Percentiles rank a stretch among this genome's conserved stretches.
Evolutionary conservation across 2,329 filamentous ascomycete genomes (phyloP).

Genomic region (Cylindrodendrum hubeiense): DNA sequence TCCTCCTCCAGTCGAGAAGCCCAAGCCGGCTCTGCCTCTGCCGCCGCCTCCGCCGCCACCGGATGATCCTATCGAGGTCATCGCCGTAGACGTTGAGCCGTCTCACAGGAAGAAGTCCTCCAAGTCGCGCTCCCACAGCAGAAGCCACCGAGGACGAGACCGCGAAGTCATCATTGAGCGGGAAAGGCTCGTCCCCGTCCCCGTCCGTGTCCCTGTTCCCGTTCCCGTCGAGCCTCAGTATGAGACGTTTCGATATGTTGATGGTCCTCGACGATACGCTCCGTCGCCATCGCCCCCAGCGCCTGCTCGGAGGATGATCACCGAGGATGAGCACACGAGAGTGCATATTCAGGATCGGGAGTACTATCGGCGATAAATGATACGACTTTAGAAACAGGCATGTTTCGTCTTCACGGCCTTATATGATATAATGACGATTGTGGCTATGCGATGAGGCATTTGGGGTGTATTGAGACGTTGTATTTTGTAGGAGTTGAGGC

Average conservation of each 20-base stretch:
- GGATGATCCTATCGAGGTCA: slow-evolving; percentile 53
- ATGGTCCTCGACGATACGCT: slow-evolving; percentile 56
- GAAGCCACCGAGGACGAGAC: slow-evolving; percentile 48
- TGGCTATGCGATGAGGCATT: slow-evolving; percentile 14
- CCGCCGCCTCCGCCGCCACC: slow-evolving; percentile 42
- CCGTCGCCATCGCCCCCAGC: slow-evolving; percentile 47
- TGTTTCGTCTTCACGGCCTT: slow-evolving; percentile 22
- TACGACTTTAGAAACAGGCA: neutral
- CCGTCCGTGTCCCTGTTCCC: slow-evolving; percentile 56
- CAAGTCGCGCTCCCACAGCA: slow-evolving; percentile 47
- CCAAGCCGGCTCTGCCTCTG: slow-evolving; percentile 35
- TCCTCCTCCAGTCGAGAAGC: slow-evolving; percentile 41
- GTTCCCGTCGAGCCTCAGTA: slow-evolving; percentile 55
- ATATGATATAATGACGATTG: slow-evolving; percentile 40
- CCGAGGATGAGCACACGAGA: slow-evolving; percentile 43
- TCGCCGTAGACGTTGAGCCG: slow-evolving; percentile 53
- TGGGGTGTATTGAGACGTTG: slow-evolving; percentile 13
- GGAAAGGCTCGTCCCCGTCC: slow-evolving; percentile 60
- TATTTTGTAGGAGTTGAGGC: slow-evolving; percentile 30
- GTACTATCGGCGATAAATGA: slow-evolving; percentile 43
- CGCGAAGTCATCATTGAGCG: slow-evolving; percentile 66
- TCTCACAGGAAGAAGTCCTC: slow-evolving; percentile 41
- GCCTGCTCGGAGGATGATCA: slow-evolving; percentile 48
- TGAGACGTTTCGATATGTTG: slow-evolving; percentile 66
- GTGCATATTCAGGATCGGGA: slow-evolving; percentile 52